These are phyloP conservation scores for Gyrodon lividus DNA, from an alignment of 768 basidiomycete genomes.

Conservation along the genomic window DNA sequence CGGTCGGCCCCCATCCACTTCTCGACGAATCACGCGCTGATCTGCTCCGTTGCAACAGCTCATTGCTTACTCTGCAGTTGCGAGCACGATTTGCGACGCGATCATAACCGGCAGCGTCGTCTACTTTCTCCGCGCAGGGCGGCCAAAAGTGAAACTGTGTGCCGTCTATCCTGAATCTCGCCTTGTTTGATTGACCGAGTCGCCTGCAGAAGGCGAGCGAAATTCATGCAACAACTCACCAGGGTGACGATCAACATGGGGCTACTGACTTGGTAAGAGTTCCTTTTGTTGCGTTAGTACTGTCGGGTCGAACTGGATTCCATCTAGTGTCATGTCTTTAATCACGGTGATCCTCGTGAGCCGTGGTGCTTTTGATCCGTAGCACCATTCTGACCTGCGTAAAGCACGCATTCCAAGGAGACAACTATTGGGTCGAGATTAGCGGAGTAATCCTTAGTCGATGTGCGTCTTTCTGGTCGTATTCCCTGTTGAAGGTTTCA, in stretches of 20 bases:
- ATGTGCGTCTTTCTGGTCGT: background rate
- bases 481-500: background rate
- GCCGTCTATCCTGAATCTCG: background rate
- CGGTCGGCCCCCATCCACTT: background rate
- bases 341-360: constrained; percentile 6
- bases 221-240: constrained; percentile 3
- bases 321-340: constrained; percentile 2
- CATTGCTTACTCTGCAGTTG: background rate
- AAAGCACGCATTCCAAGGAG: constrained; percentile 1
- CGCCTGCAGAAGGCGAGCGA: background rate
- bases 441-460: background rate
- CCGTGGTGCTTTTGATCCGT: background rate
- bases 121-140: constrained; percentile 6
- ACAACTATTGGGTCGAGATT: constrained; percentile 3
- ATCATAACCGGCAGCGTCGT: constrained; percentile 1
- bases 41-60: background rate
- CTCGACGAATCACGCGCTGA: background rate
- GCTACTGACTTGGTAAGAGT: constrained; percentile 5
- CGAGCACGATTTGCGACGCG: constrained; percentile 4
- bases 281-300: background rate
- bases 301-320: background rate
- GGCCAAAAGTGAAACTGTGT: background rate
- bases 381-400: background rate
- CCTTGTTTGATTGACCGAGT: background rate
- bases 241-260: constrained; percentile 3